These are phyloP conservation scores for Staphylotrichum tortipilum DNA, from an alignment of 495 filamentous ascomycete species.

Conservation along the genomic window DNA sequence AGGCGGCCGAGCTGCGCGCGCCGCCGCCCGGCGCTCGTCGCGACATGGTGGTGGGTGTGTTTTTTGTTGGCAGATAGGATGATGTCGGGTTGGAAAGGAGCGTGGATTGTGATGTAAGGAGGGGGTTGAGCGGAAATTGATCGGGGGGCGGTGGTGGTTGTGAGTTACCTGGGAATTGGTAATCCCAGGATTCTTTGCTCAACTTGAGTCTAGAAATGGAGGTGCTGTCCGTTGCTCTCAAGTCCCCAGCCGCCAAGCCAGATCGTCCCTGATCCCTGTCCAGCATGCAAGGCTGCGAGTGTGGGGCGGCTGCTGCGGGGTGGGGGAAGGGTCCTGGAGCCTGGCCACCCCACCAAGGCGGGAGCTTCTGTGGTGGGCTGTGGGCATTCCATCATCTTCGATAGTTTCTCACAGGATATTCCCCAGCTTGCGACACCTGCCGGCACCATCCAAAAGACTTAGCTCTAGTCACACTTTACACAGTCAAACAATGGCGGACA, in stretches of 20 bases:
- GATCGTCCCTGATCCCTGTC: background rate
- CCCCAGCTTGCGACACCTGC: background rate
- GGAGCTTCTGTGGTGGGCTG: background rate
- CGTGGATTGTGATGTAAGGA: no score
- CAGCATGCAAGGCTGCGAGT: background rate
- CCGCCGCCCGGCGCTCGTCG: conserved; percentile 14
- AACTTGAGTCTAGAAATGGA: no score
- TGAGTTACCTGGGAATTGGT: no score
- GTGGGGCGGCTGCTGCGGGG: background rate
- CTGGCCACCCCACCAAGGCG: conserved; percentile 14
- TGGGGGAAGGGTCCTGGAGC: conserved; percentile 3
- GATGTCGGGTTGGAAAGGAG: no score
- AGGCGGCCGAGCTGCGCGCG: background rate
- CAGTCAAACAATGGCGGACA: conserved; percentile 19
- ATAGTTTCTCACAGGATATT: background rate
- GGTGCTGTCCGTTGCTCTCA: no score
- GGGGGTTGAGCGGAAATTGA: no score
- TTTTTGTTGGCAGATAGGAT: background rate
- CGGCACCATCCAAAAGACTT: no score
- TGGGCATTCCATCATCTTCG: conserved; percentile 22
- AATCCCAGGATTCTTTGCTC: background rate
- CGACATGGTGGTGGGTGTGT: conserved; percentile 21
- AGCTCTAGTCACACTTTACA: background rate
- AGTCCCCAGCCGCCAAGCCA: no score
- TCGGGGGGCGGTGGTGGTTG: background rate